Conservation (phyloP, 164 flowering plant species). For the Berberis vulgaris region DNA sequence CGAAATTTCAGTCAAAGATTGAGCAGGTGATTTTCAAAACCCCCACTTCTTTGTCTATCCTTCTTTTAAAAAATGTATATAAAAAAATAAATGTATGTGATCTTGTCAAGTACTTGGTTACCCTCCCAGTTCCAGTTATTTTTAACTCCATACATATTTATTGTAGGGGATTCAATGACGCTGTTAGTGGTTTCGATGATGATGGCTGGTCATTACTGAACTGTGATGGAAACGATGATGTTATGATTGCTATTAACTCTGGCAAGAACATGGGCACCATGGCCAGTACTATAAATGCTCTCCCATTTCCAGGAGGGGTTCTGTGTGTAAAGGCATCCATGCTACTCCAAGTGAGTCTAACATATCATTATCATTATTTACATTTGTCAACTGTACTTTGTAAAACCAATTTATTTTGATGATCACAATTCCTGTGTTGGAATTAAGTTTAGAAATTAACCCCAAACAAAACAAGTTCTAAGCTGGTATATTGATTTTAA, state of each 20-base stretch:
- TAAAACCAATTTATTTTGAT: background rate
- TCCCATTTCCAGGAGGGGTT: conserved; percentile 58
- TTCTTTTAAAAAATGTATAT: too few relatives aligned
- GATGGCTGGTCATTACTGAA: conserved; percentile 82
- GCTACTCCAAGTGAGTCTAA: conserved; percentile 71
- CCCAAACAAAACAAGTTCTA: too few relatives aligned
- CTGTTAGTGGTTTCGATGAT: conserved; percentile 82
- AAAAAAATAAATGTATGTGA: background rate
- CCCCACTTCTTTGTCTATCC: too few relatives aligned
- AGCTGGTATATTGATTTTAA: too few relatives aligned
- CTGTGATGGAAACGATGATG: conserved; percentile 77
- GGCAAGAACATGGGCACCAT: conserved; percentile 38
- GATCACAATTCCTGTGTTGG: background rate
- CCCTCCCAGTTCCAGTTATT: too few relatives aligned
- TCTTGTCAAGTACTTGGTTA: background rate
- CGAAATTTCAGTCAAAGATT: conserved; percentile 78
- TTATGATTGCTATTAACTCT: conserved; percentile 63
- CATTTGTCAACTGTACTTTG: background rate
- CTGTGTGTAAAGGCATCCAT: conserved; percentile 94
- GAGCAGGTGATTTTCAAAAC: conserved; percentile 39
- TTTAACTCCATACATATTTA: background rate
- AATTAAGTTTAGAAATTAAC: background rate
- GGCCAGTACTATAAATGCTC: conserved; percentile 20
- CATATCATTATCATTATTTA: background rate
- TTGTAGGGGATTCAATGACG: conserved; percentile 87